Percentiles rank a stretch among this genome's conserved stretches.
phyloP scores from a whole-genome alignment of 1,284 basidiomycete species.

The Ustilago crameri region DNA sequence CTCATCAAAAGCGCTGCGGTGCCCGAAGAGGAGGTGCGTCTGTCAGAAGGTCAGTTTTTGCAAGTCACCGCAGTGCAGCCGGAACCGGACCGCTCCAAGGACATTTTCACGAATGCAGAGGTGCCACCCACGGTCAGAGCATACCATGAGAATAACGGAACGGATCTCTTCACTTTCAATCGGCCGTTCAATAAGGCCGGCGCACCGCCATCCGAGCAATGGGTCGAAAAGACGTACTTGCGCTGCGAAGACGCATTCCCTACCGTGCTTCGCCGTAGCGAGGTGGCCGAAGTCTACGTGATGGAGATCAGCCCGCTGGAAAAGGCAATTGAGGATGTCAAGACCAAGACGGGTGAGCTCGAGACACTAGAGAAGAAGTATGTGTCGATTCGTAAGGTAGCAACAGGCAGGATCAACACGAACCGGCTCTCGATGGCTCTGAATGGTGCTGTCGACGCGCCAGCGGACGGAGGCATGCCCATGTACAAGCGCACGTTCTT shows the following conservation, averaged over 20 bases:
- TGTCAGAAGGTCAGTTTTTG: constrained; percentile 50
- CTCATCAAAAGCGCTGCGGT: constrained; percentile 80
- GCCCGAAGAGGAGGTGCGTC: constrained; percentile 73
- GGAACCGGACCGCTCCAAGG: constrained; percentile 81
- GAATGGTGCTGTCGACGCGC: constrained; percentile 87
- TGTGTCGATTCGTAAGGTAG: constrained; percentile 79
- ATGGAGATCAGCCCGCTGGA: constrained; percentile 88
- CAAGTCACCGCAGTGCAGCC: constrained; percentile 87
- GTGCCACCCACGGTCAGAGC: constrained; percentile 81
- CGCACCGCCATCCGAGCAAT: constrained; percentile 68
- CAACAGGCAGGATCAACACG: constrained; percentile 74
- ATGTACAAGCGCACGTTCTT: constrained; percentile 75
- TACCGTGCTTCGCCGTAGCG: constrained; percentile 87
- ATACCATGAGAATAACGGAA: constrained; percentile 82
- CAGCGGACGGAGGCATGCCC: constrained; percentile 79
- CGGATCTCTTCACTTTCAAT: constrained; percentile 73
- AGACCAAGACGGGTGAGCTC: constrained; percentile 80
- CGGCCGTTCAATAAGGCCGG: constrained; percentile 68
- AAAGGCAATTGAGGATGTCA: constrained; percentile 82
- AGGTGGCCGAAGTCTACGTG: constrained; percentile 80
- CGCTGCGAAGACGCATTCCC: constrained; percentile 84
- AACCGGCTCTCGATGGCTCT: constrained; percentile 87
- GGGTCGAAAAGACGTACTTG: constrained; percentile 79
- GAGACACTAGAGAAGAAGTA: constrained; percentile 78
- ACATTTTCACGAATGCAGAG: constrained; percentile 86